Evolutionary conservation across 805 yeast species (phyloP).

Genomic region (Ogataea salicorniae): DNA sequence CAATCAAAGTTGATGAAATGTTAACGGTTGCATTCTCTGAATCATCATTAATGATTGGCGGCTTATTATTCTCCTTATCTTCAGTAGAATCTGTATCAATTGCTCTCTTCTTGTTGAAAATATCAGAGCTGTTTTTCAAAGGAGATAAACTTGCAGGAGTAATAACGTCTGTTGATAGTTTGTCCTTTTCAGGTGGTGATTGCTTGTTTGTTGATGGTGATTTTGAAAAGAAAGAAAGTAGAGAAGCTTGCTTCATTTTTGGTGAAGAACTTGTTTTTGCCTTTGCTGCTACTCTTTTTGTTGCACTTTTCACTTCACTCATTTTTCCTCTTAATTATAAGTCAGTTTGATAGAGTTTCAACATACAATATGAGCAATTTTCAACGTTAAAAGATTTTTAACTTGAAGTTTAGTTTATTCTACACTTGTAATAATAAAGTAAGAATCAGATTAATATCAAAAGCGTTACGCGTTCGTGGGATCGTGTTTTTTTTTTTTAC

Average conservation of each 20-base stretch:
- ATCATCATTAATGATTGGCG: neutral
- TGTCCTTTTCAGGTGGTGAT: neutral
- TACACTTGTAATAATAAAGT: too few relatives aligned
- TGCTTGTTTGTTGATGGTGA: slow-evolving; percentile 5
- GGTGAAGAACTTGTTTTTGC: slow-evolving; percentile 2
- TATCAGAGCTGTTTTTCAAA: neutral
- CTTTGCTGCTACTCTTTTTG: neutral
- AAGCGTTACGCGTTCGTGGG: too few relatives aligned
- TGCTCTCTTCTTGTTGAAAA: neutral
- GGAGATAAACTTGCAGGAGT: slow-evolving; percentile 25
- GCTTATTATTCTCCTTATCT: slow-evolving; percentile 11
- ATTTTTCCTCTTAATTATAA: neutral
- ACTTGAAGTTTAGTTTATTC: too few relatives aligned
- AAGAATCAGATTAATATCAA: too few relatives aligned
- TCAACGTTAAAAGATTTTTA: too few relatives aligned
- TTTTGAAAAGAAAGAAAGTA: slow-evolving; percentile 27
- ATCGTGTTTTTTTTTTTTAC: too few relatives aligned
- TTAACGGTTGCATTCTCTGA: too few relatives aligned
- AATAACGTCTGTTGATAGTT: slow-evolving; percentile 1
- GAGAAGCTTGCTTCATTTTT: slow-evolving; percentile 18
- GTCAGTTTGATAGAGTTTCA: too few relatives aligned
- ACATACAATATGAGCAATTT: too few relatives aligned
- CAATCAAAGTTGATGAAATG: neutral
- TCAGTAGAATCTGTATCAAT: slow-evolving; percentile 2
- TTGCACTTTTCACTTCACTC: slow-evolving; percentile 2